A percentile compares a stretch with the other conserved stretches of the same genome.
Conservation (phyloP, 2,329 filamentous ascomycete species). For the Rhynchosporium graminicola region DNA sequence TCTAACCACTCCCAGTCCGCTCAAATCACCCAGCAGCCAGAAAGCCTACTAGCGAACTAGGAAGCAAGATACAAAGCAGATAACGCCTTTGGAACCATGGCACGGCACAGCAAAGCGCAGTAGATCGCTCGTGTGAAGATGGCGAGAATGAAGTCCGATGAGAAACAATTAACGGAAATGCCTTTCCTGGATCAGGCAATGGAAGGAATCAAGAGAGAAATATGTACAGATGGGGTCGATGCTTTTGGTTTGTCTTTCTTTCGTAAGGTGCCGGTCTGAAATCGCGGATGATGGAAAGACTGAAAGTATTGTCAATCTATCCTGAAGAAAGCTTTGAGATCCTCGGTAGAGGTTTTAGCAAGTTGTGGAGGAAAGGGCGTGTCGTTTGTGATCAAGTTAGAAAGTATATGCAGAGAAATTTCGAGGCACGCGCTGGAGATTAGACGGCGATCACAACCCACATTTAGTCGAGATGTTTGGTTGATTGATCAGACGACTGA, state of each 20-base stretch:
- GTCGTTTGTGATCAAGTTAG: not conserved
- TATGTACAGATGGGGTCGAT: constrained; percentile 12
- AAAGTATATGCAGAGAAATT: constrained; percentile 9
- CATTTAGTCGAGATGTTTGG: constrained; percentile 3
- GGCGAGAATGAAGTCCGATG: not conserved
- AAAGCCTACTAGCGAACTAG: constrained; percentile 8
- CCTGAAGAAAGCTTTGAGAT: constrained; percentile 14
- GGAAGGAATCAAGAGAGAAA: constrained; percentile 10
- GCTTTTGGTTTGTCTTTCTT: constrained; percentile 4
- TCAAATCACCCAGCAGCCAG: not conserved
- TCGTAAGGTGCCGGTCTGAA: constrained; percentile 4
- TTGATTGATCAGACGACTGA: constrained; percentile 31
- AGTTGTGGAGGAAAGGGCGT: not conserved
- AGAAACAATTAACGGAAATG: constrained; percentile 16
- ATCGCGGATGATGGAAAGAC: not conserved
- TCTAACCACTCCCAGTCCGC: not conserved
- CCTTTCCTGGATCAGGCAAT: not conserved
- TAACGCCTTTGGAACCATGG: constrained; percentile 15
- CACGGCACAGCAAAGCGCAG: not conserved
- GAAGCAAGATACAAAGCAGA: constrained; percentile 1
- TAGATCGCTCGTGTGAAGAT: constrained; percentile 9
- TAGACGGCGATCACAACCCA: constrained; percentile 8
- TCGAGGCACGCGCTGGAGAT: constrained; percentile 1
- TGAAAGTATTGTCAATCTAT: constrained; percentile 4
- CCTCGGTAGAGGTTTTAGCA: not conserved